phyloP scores from a whole-genome alignment of 371 early-diverging fungal genomes.

The Mortierella sp. region DNA sequence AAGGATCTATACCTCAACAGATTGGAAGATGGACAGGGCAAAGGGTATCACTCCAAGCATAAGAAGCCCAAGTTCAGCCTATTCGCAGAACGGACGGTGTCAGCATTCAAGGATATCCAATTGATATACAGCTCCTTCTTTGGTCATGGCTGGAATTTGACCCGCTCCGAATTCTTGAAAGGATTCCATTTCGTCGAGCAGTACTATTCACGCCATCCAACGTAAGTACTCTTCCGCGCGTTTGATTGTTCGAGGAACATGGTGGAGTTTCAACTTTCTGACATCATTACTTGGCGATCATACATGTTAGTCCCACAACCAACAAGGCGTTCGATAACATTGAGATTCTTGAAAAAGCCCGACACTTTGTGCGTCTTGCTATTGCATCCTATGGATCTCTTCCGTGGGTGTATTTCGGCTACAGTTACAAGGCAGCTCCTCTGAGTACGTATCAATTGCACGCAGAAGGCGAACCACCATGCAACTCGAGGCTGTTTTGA shows the following conservation, averaged over 20 bases:
- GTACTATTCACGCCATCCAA: conserved; percentile 38
- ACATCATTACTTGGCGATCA: too few species aligned
- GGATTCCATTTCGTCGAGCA: conserved; percentile 47
- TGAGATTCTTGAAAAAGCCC: conserved; percentile 59
- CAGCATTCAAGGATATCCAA: conserved; percentile 51
- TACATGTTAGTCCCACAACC: conserved; percentile 27
- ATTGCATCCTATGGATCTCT: conserved; percentile 65
- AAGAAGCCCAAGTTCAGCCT: conserved; percentile 36
- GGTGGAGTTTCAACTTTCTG: too few species aligned
- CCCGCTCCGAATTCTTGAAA: conserved; percentile 36
- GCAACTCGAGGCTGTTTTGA: background rate
- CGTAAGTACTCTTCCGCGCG: conserved; percentile 24
- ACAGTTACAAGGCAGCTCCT: conserved; percentile 50
- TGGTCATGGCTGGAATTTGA: conserved; percentile 52
- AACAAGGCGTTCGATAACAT: conserved; percentile 47
- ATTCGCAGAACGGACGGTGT: conserved; percentile 44
- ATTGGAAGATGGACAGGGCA: background rate
- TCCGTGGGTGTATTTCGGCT: conserved; percentile 53
- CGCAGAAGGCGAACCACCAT: too few species aligned
- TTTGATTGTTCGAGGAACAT: too few species aligned
- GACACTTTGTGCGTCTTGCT: conserved; percentile 67
- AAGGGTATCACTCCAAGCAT: conserved; percentile 14
- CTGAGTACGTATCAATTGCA: conserved; percentile 22
- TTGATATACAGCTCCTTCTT: conserved; percentile 52
- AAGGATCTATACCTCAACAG: conserved; percentile 36